Evolutionary conservation across 257 asterid species (phyloP).

Genomic region (Nicotiana sylvestris): DNA sequence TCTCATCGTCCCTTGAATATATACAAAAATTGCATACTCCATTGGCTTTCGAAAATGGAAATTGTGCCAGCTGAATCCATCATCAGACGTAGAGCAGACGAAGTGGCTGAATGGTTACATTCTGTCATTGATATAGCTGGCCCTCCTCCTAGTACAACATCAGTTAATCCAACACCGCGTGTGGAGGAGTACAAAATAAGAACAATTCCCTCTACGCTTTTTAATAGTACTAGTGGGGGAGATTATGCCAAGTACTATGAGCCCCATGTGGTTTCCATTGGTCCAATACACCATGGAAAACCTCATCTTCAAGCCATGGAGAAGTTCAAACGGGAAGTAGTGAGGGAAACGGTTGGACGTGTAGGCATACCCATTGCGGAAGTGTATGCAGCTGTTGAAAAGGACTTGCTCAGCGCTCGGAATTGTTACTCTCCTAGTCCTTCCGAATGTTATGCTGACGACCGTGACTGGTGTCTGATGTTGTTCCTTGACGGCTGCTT

Average conservation of each 20-base stretch:
- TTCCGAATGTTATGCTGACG: too few relatives aligned
- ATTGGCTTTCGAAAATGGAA: too few relatives aligned
- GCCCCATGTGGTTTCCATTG: not conserved
- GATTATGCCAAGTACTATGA: accelerated
- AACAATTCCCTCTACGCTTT: not conserved
- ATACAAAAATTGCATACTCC: too few relatives aligned
- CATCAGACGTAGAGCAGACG: not conserved
- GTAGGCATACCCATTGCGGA: not conserved
- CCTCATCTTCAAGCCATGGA: not conserved
- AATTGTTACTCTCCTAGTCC: too few relatives aligned
- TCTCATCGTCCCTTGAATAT: too few relatives aligned
- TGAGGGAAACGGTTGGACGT: not conserved
- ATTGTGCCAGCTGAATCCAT: too few relatives aligned
- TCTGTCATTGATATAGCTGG: not conserved
- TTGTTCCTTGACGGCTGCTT: not conserved
- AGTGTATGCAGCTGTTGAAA: not conserved
- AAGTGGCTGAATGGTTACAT: not conserved
- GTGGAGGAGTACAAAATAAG: not conserved
- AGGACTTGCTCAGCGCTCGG: not conserved
- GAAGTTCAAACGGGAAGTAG: not conserved
- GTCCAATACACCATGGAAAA: not conserved
- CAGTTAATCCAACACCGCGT: not conserved
- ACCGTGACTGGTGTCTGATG: not conserved
- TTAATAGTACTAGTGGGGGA: too few relatives aligned
- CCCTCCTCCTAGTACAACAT: too few relatives aligned